Percentiles rank a stretch among this genome's conserved stretches.
phyloP scores from a whole-genome alignment of 1,284 basidiomycete species.

The Cutaneotrichosporon sp. region DNA sequence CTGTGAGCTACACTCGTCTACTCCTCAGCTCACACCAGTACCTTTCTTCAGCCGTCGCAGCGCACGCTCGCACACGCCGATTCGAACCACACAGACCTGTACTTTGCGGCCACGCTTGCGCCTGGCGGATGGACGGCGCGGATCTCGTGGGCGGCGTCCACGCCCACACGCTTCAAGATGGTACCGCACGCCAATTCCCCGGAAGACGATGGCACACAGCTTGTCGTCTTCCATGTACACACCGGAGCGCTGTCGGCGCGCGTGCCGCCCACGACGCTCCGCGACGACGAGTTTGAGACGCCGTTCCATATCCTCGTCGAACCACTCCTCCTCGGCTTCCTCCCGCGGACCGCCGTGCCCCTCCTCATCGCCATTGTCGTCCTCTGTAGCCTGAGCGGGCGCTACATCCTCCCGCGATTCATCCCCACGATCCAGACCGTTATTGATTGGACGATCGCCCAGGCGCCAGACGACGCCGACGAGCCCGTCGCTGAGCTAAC shows the following conservation, averaged over 20 bases:
- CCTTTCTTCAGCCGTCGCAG: background rate
- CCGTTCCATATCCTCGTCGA: constrained; percentile 30
- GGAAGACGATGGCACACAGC: background rate
- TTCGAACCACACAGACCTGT: constrained; percentile 10
- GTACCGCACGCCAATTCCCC: constrained; percentile 4
- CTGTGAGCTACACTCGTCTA: background rate
- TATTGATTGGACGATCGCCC: too few species aligned
- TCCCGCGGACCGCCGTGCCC: constrained; percentile 31
- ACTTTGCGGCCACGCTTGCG: constrained; percentile 15
- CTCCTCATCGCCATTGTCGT: constrained; percentile 21
- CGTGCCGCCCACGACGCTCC: constrained; percentile 5
- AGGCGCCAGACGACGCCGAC: background rate
- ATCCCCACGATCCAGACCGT: too few species aligned
- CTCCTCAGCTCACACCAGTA: background rate
- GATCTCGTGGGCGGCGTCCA: constrained; percentile 38
- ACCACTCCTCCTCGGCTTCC: constrained; percentile 29
- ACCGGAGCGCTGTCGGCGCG: constrained; percentile 23
- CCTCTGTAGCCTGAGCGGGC: too few species aligned
- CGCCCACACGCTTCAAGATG: constrained; percentile 1
- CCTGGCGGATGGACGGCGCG: constrained; percentile 31
- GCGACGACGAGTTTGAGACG: constrained; percentile 17
- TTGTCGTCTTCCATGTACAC: constrained; percentile 15
- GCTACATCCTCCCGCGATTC: too few species aligned
- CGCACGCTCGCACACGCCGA: constrained; percentile 5
- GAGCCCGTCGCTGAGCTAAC: background rate